Evolutionary conservation across 1,139 yeast genomes (phyloP), one percentile per base, ranked within the genome.

Genomic region (Candida buenavistaensis): DNA sequence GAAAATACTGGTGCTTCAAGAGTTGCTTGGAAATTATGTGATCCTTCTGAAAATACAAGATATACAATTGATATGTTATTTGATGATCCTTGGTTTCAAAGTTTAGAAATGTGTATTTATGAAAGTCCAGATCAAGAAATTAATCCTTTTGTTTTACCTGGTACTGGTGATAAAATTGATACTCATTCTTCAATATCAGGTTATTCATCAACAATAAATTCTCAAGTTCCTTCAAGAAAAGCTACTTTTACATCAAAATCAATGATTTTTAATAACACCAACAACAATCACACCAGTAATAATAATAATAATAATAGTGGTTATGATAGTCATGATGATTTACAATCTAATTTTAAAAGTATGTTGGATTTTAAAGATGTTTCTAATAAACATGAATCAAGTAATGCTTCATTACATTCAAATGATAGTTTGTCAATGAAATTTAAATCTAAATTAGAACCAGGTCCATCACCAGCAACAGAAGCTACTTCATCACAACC

Each of bases 1-100:
- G 77, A 74, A 20, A 68, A 72, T 32, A 55, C 73, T 1, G 80
- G 80, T 13, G 82, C 82, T 12, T 70, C 86, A 3, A 68, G 89
- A 46, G 78, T 79, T 5, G 87, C 88, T 5, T 82, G 90, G 89
- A 75, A 84, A 52, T 61, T 84, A 37, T 78, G 85, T 50, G 89
- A 83, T 50, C 87, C 88, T 6, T 64, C 76, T 19, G 64, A 72
- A 0, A 52, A 47, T 2, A 62, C 75, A 7, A 64, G 94, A 42
- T 79, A 80, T 54, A 68, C 73, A 15, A 50, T 83, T 47, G 69
- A 72, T 1, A 66, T 68, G 25, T 58, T 84, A 26, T 76, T 80
- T 43, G 50, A 62, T 6, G 89, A 83, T 50, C 79, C 82, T 3
- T 83, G 87, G 82, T 82, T 83, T 54, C 62, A 59, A 30, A 45